Evolutionary conservation across 768 basidiomycete species (phyloP).

Genomic region (Xerocomus spinulosus): DNA sequence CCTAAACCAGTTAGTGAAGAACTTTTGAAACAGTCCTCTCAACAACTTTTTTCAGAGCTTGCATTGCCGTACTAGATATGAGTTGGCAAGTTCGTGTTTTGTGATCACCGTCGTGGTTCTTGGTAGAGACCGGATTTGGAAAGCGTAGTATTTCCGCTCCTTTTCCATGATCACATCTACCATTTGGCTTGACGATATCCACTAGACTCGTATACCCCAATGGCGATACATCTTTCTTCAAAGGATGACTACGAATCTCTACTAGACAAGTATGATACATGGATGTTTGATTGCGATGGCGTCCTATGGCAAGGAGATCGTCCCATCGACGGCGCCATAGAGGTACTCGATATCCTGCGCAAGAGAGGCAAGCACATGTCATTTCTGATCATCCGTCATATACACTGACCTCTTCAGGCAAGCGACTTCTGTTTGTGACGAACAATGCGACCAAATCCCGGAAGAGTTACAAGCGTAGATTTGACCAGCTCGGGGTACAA

Average conservation of each 20-base stretch:
- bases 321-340: slow-evolving; percentile 70
- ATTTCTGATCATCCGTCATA: neutral
- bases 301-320: slow-evolving; percentile 88
- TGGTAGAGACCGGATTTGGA: slow-evolving; percentile 17
- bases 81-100: neutral
- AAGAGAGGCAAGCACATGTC: slow-evolving; percentile 53
- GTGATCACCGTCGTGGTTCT: neutral
- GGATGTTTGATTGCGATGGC: slow-evolving; percentile 96
- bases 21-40: too few species aligned
- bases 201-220: slow-evolving; percentile 15
- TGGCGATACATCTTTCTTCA: slow-evolving; percentile 29
- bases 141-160: too few species aligned
- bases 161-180: neutral
- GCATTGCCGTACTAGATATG: too few species aligned
- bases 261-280: slow-evolving; percentile 77
- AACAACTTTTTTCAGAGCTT: too few species aligned
- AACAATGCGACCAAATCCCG: slow-evolving; percentile 97
- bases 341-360: slow-evolving; percentile 71
- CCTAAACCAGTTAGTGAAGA: too few species aligned
- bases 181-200: slow-evolving; percentile 2
- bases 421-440: slow-evolving; percentile 89
- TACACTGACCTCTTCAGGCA: slow-evolving; percentile 38
- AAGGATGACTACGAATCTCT: slow-evolving; percentile 44
- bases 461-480: slow-evolving; percentile 81
- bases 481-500: slow-evolving; percentile 84